Conservation (phyloP, 73 alveolate species). For the Blepharisma japonicum region DNA sequence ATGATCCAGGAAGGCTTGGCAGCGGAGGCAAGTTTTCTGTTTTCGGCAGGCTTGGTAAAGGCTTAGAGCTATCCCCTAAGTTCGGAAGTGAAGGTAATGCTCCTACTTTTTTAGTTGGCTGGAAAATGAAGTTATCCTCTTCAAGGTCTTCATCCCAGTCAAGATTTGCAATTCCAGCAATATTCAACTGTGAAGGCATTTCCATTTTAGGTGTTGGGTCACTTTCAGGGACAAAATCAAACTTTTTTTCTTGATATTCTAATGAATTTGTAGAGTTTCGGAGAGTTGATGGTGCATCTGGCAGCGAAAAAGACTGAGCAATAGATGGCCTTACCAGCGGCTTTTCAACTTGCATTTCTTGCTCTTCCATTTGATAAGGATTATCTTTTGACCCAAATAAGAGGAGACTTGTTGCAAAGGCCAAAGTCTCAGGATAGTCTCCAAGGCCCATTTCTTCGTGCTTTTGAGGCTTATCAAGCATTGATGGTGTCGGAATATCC, state of each 20-base stretch:
- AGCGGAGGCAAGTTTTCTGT: neutral
- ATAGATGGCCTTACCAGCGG: neutral
- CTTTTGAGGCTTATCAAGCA: slow-evolving; percentile 15
- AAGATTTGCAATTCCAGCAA: slow-evolving; percentile 23
- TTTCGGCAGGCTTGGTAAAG: neutral
- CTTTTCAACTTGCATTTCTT: neutral
- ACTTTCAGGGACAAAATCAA: neutral
- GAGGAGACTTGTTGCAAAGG: neutral
- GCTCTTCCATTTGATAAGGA: slow-evolving; percentile 14
- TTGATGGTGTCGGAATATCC: slow-evolving; percentile 7
- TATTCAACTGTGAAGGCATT: slow-evolving; percentile 9
- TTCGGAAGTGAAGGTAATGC: neutral
- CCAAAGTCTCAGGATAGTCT: neutral
- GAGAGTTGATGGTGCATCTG: slow-evolving; percentile 15
- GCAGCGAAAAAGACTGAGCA: neutral
- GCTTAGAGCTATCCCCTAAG: neutral
- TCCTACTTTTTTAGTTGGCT: neutral
- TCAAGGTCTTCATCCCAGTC: slow-evolving; percentile 26
- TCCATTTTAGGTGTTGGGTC: neutral
- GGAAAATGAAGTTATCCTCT: neutral
- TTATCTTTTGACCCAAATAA: neutral
- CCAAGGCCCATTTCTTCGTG: slow-evolving; percentile 29
- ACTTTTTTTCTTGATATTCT: neutral
- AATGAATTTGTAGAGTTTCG: neutral
- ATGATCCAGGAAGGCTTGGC: neutral